phyloP scores from a whole-genome alignment of 345 rosid species.

The Gossypium australe region DNA sequence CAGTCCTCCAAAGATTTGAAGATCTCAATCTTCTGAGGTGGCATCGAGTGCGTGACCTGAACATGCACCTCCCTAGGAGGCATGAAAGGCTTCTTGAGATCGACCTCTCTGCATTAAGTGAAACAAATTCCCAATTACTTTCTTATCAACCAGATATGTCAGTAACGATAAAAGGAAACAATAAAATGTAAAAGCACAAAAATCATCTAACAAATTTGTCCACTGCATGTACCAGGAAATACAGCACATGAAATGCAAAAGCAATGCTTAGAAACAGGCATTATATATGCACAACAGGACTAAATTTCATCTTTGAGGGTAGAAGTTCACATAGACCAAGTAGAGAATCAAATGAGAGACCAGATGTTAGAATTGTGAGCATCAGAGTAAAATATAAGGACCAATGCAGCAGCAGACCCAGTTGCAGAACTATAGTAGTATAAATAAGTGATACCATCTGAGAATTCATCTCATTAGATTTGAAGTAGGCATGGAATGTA shows the following conservation, averaged over 20 bases:
- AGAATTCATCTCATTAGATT: background rate
- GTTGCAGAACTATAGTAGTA: too few species aligned
- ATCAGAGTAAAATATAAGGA: background rate
- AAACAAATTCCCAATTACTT: background rate
- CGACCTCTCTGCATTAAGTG: conserved; percentile 58
- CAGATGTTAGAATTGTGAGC: background rate
- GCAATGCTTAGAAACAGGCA: too few species aligned
- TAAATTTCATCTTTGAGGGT: background rate
- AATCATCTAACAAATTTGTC: background rate
- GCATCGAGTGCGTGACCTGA: conserved; percentile 89
- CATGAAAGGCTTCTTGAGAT: conserved; percentile 61
- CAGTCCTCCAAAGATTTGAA: conserved; percentile 81
- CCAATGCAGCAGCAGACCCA: too few species aligned
- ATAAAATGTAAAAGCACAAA: background rate
- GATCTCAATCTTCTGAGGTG: conserved; percentile 84
- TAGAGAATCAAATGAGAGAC: background rate
- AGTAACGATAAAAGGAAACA: background rate
- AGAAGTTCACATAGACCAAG: too few species aligned
- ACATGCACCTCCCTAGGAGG: conserved; percentile 79
- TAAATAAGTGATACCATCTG: background rate
- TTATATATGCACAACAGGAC: background rate
- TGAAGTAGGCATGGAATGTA: background rate
- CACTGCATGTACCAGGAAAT: too few species aligned
- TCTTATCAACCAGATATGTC: background rate
- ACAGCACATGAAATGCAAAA: too few species aligned